Evolutionary conservation across 805 yeast genomes (phyloP), one percentile per base, ranked within the genome.

Genomic region (Suhomyces kilbournensis): DNA sequence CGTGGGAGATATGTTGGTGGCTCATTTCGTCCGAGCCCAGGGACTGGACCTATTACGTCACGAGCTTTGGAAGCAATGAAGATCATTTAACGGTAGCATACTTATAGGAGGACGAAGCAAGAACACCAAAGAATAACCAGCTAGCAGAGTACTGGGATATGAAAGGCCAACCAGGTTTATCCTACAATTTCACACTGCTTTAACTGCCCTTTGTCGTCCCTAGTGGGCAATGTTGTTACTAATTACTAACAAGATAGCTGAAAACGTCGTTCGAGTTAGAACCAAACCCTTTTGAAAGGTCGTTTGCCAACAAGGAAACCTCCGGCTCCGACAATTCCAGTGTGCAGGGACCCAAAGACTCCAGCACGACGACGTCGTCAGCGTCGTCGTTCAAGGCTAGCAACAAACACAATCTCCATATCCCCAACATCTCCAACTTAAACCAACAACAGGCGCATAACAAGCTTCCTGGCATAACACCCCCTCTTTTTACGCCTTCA

Each of bases 241-340:
- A 38, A 35, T 9, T 38, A 38, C 42, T 38, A 38, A 38, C 42
- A 17, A 35, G 12, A 38, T 19, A 38, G 42, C 42, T 38, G 42
- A 38, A 38, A 19, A 66, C 60, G 15, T 69, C 89, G 40, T 81
- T 90, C 61, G 93, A 86, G 55, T 74, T 91, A 53, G 99, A 94
- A 68, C 97, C 94, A 8, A 93, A 93, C 63, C 97, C 97, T 4
- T 93, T 93, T 66, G 99, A 93, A 69, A 88, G 87, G 68, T 88
- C 96, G 48, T 93, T 93, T 72, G 97, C 94, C n/a, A 71, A 83
- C 2, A 84, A 82, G 54, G 79, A 77, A 48, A 57, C 43, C 44
- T 42, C 48, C 39, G n/a, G 42, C 42, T 44, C 48, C 25, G 15
- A 39, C 10, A 19, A 28, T 20, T 28, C 39, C 12, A 35, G 48